Percentiles rank a stretch among this genome's conserved stretches.
phyloP scores from a whole-genome alignment of 768 basidiomycete species.

The Paxillus ammoniavirescens region DNA sequence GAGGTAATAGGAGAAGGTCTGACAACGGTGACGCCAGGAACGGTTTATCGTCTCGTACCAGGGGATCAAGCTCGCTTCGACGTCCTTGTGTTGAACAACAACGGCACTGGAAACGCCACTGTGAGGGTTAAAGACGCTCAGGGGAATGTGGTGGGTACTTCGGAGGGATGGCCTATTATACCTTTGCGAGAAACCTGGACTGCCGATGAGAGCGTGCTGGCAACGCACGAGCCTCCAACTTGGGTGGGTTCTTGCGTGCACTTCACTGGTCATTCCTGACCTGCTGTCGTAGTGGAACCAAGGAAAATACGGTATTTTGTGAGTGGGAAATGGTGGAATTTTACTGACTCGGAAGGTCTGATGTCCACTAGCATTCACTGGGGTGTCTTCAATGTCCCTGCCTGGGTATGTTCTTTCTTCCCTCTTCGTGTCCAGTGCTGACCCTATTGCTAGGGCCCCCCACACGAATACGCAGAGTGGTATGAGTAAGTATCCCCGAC shows the following conservation, averaged over 20 bases:
- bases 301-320: slow-evolving; percentile 60
- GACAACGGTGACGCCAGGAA: slow-evolving; percentile 41
- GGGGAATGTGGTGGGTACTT: slow-evolving; percentile 36
- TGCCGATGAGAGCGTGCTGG: slow-evolving; percentile 34
- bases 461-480: slow-evolving; percentile 51
- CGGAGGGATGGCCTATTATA: slow-evolving; percentile 36
- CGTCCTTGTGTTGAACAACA: slow-evolving; percentile 42
- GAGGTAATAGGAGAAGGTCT: slow-evolving; percentile 39
- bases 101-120: slow-evolving; percentile 27
- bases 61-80: slow-evolving; percentile 51
- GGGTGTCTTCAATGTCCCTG: slow-evolving; percentile 48
- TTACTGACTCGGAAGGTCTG: not conserved
- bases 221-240: slow-evolving; percentile 49
- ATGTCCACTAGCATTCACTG: slow-evolving; percentile 42
- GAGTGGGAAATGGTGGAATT: slow-evolving; percentile 14
- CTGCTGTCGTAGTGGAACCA: slow-evolving; percentile 40
- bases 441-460: slow-evolving; percentile 34
- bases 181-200: slow-evolving; percentile 42
- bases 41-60: slow-evolving; percentile 45
- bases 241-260: slow-evolving; percentile 40
- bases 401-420: slow-evolving; percentile 30
- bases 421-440: not conserved
- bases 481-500: slow-evolving; percentile 42
- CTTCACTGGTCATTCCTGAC: not conserved
- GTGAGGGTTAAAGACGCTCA: slow-evolving; percentile 31